phyloP scores from a whole-genome alignment of 2,329 filamentous ascomycete genomes.

The Calonectria henricotiae region DNA sequence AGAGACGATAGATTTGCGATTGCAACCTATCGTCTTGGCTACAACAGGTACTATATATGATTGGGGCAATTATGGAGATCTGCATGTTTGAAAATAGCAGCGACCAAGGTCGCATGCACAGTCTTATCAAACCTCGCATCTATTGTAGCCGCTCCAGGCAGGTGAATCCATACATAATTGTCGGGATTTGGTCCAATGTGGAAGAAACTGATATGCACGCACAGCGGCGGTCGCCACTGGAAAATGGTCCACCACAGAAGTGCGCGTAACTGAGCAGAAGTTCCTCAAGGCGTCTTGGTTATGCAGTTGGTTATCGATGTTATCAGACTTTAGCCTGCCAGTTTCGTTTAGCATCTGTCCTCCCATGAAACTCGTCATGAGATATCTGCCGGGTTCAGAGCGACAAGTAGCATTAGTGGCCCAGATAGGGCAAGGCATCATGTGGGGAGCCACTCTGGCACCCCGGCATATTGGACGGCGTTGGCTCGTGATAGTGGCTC shows the following conservation, averaged over 20 bases:
- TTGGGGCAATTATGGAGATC: background rate
- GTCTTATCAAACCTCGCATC: conserved; percentile 17
- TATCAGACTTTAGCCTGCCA: conserved; percentile 19
- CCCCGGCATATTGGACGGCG: background rate
- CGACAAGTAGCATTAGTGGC: background rate
- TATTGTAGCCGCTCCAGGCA: conserved; percentile 9
- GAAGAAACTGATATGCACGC: conserved; percentile 16
- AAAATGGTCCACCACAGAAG: conserved; percentile 15
- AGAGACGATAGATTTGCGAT: background rate
- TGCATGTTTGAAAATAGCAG: background rate
- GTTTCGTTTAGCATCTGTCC: conserved; percentile 9
- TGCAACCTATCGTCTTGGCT: background rate
- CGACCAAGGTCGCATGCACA: background rate
- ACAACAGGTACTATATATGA: background rate
- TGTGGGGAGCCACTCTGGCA: conserved; percentile 11
- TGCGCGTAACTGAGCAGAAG: conserved; percentile 12
- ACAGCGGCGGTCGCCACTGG: background rate
- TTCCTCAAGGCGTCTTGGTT: background rate
- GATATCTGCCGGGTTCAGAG: background rate
- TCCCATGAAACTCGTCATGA: conserved; percentile 10
- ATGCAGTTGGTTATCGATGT: background rate
- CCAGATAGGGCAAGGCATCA: conserved; percentile 8
- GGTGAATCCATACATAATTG: background rate
- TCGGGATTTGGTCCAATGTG: background rate
- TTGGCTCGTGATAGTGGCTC: background rate